Base-by-base conservation (phyloP, 1,139 yeast species). In the Taiozyma sp. region DNA sequence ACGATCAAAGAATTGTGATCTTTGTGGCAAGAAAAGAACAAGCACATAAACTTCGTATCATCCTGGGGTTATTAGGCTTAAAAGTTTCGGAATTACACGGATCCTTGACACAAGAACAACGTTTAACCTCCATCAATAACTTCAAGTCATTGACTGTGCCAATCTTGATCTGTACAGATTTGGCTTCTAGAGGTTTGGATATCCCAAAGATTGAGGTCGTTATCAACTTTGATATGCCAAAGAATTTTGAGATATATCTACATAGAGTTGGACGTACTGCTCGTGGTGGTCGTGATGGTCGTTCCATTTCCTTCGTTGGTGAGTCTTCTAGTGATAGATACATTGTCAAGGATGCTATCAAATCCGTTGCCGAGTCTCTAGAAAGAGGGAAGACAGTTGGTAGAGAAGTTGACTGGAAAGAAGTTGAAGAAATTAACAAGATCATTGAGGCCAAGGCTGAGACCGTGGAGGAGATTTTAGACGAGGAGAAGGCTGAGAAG, bases 261-360 rank as follows among this genome's bases (percentile, higher is more conserved):
- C 99, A 93, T 72, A 86, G 99, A 76, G 97, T 95, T 56, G 99
- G 99, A 72, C 88, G 99, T 79, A 93, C 99, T 51, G 99, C 99
- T 12, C 89, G 99, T 80, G 99, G 97, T 49, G 99, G 99, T 40
- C 81, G 98, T 69, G 90, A 88, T 51, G 99, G 99, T 78, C 80
- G 80, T 52, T 87, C 97, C 46, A 86, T 93, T 45, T 84, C 98
- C 4, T 83, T 93, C 68, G 99, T 95, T 10, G 98, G 98, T 22
- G 99, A 93, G 67, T 76, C 89, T 2, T 76, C 89, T 24, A 80
- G 78, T 53, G 99, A 93, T 60, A 83, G 99, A 71, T 74, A 79
- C 44, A 90, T 95, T 61, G 98, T 93, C 16, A 91, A 87, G 67
- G 89, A 84, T 29, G 96, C 96, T 2, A 83, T 93, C 58, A 87